These are phyloP conservation scores for Hura crepitans DNA, from an alignment of 441 rosid species.

Conservation along the genomic window DNA sequence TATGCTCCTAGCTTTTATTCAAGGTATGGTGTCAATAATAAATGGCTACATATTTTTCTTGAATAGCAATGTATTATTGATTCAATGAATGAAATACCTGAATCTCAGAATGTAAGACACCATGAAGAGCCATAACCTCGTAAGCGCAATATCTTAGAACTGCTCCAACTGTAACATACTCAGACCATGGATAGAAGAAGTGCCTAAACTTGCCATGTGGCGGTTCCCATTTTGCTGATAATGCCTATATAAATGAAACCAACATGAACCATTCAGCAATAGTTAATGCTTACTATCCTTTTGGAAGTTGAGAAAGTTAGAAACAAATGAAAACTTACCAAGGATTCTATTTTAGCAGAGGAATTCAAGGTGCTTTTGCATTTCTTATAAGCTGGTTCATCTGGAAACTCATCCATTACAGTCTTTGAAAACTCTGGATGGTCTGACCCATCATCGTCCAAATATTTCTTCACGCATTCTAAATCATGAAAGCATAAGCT, in stretches of 20 bases:
- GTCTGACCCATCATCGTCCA: constrained; percentile 45
- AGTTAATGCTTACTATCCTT: constrained; percentile 4
- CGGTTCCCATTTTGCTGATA: constrained; percentile 64
- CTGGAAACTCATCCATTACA: constrained; percentile 57
- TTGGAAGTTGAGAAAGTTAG: no score
- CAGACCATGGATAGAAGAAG: constrained; percentile 67
- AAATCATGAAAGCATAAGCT: constrained; percentile 8
- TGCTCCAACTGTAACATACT: constrained; percentile 62
- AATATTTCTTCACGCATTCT: constrained; percentile 67
- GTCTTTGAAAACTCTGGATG: constrained; percentile 52
- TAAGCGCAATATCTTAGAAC: constrained; percentile 54
- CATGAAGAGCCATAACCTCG: constrained; percentile 71
- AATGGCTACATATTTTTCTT: no score
- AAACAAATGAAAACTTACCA: constrained; percentile 31
- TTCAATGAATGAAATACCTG: constrained; percentile 35
- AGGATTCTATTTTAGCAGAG: constrained; percentile 49
- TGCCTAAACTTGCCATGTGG: constrained; percentile 57
- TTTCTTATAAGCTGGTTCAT: constrained; percentile 55
- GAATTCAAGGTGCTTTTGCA: constrained; percentile 48
- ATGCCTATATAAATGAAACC: constrained; percentile 35
- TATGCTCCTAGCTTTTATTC: no score
- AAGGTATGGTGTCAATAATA: no score
- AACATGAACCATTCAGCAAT: constrained; percentile 1
- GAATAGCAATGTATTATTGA: no score
- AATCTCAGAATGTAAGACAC: constrained; percentile 67